phyloP scores from a whole-genome alignment of 169 alveolate genomes.

The Cryptosporidium sp. region DNA sequence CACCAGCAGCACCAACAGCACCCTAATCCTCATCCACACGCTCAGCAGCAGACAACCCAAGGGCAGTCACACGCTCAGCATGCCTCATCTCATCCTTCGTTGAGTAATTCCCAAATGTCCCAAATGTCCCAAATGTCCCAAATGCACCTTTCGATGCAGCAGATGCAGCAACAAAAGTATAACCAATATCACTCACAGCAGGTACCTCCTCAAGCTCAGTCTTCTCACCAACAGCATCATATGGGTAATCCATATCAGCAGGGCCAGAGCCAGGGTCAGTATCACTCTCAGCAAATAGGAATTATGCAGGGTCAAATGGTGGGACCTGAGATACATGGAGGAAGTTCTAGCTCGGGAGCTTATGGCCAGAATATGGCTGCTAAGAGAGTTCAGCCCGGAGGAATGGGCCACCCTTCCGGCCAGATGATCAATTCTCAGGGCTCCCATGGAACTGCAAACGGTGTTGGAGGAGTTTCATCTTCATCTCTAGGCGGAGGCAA shows the following conservation, averaged over 20 bases:
- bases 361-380: background rate
- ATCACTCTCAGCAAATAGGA: background rate
- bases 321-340: conserved; percentile 3
- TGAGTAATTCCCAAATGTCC: background rate
- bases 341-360: background rate
- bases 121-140: too few species aligned
- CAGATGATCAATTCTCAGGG: background rate
- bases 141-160: conserved; percentile 4
- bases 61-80: background rate
- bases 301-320: background rate
- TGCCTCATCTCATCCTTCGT: background rate
- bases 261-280: background rate
- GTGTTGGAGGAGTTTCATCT: background rate
- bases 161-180: conserved; percentile 16
- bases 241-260: conserved; percentile 12
- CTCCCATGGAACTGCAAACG: background rate
- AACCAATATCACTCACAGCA: conserved; percentile 14
- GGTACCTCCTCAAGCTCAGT: background rate
- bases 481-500: background rate
- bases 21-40: background rate
- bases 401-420: background rate
- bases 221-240: conserved; percentile 1
- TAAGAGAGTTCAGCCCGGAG: conserved; percentile 11
- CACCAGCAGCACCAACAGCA: conserved; percentile 3
- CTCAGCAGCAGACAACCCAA: background rate